Percentiles rank a stretch among this genome's conserved stretches.
Evolutionary conservation across 768 basidiomycete species (phyloP).

Genomic region (Hygrocybe coccinea): DNA sequence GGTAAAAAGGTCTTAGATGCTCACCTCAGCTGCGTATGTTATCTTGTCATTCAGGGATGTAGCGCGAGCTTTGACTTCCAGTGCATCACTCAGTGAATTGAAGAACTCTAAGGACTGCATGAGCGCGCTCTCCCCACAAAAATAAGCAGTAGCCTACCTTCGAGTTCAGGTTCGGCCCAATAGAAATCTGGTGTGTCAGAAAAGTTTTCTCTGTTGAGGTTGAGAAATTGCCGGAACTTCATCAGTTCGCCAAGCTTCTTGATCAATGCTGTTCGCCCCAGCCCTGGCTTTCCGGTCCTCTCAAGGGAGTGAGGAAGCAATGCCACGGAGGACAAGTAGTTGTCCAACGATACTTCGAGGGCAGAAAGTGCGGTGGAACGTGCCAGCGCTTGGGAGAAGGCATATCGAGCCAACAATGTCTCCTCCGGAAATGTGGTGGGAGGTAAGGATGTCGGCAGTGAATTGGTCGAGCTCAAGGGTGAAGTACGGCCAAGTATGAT

Average conservation of each 20-base stretch:
- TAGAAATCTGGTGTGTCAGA: conserved; percentile 88
- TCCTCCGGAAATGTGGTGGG: conserved; percentile 58
- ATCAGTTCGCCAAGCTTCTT: conserved; percentile 89
- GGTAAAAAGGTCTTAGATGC: conserved; percentile 2
- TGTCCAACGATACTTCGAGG: conserved; percentile 79
- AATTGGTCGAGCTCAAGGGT: conserved; percentile 49
- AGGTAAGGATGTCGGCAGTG: conserved; percentile 41
- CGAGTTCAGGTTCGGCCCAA: conserved; percentile 90
- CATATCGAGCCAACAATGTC: conserved; percentile 81
- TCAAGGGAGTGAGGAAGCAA: conserved; percentile 70
- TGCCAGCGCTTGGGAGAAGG: conserved; percentile 87
- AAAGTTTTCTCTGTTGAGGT: conserved; percentile 85
- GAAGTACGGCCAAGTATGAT: conserved; percentile 79
- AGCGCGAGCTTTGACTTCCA: conserved; percentile 82
- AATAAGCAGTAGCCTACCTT: conserved; percentile 45
- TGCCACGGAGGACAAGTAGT: conserved; percentile 79
- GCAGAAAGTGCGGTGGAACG: conserved; percentile 84
- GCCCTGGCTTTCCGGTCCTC: conserved; percentile 76
- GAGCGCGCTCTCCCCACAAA: background rate
- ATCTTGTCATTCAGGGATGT: conserved; percentile 87
- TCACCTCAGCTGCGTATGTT: conserved; percentile 78
- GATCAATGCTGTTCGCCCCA: conserved; percentile 77
- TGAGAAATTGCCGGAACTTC: conserved; percentile 87
- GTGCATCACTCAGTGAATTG: conserved; percentile 74
- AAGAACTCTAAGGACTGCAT: conserved; percentile 57